A percentile compares a stretch with the other conserved stretches of the same genome.
These are phyloP conservation scores for Russula olivacea DNA, from an alignment of 768 basidiomycete genomes.

Conservation along the genomic window DNA sequence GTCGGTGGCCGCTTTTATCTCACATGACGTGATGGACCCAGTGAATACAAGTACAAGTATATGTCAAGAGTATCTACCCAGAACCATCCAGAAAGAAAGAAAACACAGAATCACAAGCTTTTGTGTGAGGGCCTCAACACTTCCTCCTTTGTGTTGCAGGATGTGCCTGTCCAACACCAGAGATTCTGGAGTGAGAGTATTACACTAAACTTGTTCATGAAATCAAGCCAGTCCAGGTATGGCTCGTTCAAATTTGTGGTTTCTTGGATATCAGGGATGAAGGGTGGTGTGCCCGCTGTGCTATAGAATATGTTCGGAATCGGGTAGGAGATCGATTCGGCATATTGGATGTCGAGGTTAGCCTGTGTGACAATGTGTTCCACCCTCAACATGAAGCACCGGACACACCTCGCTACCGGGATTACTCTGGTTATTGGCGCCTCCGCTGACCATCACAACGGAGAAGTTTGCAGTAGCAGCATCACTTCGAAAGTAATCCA, in stretches of 20 bases:
- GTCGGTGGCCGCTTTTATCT: too few relatives aligned
- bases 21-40: too few relatives aligned
- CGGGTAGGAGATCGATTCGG: slow-evolving; percentile 38
- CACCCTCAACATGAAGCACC: too few relatives aligned
- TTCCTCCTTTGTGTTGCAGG: too few relatives aligned
- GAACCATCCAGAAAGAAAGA: too few relatives aligned
- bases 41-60: too few relatives aligned
- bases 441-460: not conserved
- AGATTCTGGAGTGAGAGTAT: too few relatives aligned
- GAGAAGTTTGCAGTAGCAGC: not conserved
- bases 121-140: too few relatives aligned
- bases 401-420: slow-evolving; percentile 50
- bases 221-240: slow-evolving; percentile 60
- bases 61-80: too few relatives aligned
- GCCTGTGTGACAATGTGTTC: slow-evolving; percentile 23
- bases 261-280: slow-evolving; percentile 41
- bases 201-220: too few relatives aligned
- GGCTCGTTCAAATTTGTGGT: slow-evolving; percentile 51
- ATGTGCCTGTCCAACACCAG: too few relatives aligned
- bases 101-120: too few relatives aligned
- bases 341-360: slow-evolving; percentile 36
- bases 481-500: not conserved
- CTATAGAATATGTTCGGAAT: slow-evolving; percentile 60
- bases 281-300: slow-evolving; percentile 62
- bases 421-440: slow-evolving; percentile 30